These are phyloP conservation scores for Fraxinus xanthoxyloides DNA, from an alignment of 305 asterid genomes.

Conservation along the genomic window DNA sequence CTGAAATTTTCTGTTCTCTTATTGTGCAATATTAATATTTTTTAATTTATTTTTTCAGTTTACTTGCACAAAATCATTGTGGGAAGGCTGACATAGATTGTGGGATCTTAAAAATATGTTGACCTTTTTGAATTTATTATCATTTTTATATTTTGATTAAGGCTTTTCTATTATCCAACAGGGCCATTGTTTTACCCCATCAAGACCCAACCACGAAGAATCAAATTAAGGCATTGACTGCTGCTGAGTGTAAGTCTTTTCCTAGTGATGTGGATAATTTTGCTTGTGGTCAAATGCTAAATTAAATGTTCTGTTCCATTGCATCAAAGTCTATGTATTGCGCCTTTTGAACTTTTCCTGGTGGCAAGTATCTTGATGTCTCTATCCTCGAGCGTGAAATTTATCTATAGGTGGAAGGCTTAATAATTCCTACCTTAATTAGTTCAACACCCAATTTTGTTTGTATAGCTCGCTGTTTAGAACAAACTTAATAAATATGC, in stretches of 20 bases:
- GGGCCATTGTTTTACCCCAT: conserved; percentile 87
- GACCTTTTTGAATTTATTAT: neutral
- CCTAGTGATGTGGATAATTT: conserved; percentile 12
- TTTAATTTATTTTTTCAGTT: neutral
- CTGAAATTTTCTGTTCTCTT: neutral
- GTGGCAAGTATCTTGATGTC: neutral
- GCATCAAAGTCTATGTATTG: neutral
- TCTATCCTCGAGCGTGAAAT: neutral
- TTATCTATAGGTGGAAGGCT: neutral
- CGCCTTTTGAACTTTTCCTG: neutral
- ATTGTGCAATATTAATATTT: neutral
- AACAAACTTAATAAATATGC: neutral
- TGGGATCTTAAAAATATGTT: neutral
- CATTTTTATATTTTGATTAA: conserved; percentile 19
- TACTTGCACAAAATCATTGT: neutral
- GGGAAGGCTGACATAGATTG: neutral
- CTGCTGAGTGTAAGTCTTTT: conserved; percentile 70
- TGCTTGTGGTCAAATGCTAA: conserved; percentile 8
- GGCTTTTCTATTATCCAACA: conserved; percentile 44
- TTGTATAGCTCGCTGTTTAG: neutral
- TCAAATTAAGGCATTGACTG: conserved; percentile 72
- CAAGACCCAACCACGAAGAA: conserved; percentile 75
- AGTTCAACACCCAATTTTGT: neutral
- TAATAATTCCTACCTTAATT: neutral
- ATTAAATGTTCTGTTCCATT: conserved; percentile 5